A percentile compares a stretch with the other conserved stretches of the same genome.
Evolutionary conservation across 2,329 filamentous ascomycete genomes (phyloP).

Genomic region (Penicillium sp.): DNA sequence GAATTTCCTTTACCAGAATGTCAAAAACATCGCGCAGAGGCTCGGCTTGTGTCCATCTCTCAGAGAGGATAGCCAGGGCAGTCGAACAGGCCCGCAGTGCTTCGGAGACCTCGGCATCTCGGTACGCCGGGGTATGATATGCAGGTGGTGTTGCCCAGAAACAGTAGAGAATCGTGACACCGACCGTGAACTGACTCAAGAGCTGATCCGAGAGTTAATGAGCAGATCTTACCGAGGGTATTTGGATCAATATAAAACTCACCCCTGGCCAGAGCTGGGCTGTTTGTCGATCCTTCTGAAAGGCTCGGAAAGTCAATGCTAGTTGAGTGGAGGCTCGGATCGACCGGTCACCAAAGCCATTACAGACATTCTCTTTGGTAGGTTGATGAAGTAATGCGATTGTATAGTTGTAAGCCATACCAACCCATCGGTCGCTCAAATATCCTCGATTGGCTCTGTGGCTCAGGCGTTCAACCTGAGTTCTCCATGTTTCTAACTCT

Average conservation of each 20-base stretch:
- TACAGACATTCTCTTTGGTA: constrained; percentile 16
- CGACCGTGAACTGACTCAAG: constrained; percentile 22
- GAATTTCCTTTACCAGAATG: constrained; percentile 14
- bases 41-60: constrained; percentile 23
- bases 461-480: constrained; percentile 18
- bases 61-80: constrained; percentile 19
- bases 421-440: constrained; percentile 23
- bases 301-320: constrained; percentile 21
- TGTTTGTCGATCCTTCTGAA: constrained; percentile 24
- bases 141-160: constrained; percentile 22
- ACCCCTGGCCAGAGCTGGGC: constrained; percentile 26
- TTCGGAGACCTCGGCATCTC: constrained; percentile 9
- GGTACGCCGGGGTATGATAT: constrained; percentile 9
- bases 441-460: constrained; percentile 20
- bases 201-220: constrained; percentile 10
- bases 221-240: not conserved
- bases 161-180: constrained; percentile 23
- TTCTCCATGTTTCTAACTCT: constrained; percentile 20
- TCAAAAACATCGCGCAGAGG: constrained; percentile 24
- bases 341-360: constrained; percentile 15
- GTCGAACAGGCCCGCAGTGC: constrained; percentile 24
- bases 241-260: not conserved
- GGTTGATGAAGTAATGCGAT: constrained; percentile 22
- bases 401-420: constrained; percentile 26
- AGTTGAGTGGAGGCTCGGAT: constrained; percentile 19